A percentile compares a stretch with the other conserved stretches of the same genome.
Conservation (phyloP, 177 flowering plant genomes). For the Tripterygium wilfordii region DNA sequence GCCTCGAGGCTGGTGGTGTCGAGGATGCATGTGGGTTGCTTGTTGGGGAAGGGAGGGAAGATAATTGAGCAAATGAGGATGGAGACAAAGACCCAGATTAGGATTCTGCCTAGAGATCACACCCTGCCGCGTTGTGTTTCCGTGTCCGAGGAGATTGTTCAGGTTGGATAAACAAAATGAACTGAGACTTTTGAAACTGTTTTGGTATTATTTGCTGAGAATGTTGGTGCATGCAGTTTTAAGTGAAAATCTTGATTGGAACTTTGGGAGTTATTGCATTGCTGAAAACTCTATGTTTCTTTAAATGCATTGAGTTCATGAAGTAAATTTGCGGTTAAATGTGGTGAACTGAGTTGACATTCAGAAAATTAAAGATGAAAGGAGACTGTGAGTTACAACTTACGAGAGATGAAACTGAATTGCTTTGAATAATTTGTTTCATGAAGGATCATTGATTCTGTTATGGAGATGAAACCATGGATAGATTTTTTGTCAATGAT, state of each 20-base stretch:
- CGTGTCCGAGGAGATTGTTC: slow-evolving; percentile 88
- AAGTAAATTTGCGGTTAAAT: no score
- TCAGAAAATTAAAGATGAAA: no score
- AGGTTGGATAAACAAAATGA: slow-evolving; percentile 39
- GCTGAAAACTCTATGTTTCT: neutral
- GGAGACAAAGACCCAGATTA: slow-evolving; percentile 94
- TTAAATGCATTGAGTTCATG: slow-evolving; percentile 1
- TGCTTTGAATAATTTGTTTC: no score
- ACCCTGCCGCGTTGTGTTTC: slow-evolving; percentile 80
- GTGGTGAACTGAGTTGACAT: no score
- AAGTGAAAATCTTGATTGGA: neutral
- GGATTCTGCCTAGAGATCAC: slow-evolving; percentile 86
- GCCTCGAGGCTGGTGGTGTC: slow-evolving; percentile 88
- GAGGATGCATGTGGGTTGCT: slow-evolving; percentile 80
- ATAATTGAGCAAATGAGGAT: slow-evolving; percentile 96
- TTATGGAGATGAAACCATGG: no score
- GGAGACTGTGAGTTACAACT: no score
- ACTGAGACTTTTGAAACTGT: neutral
- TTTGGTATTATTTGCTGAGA: neutral
- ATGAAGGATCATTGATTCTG: no score
- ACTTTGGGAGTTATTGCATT: neutral
- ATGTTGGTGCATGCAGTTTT: neutral
- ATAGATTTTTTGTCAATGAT: no score
- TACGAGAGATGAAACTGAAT: no score
- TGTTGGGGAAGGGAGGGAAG: slow-evolving; percentile 96